Base-by-base conservation (phyloP, 2,329 filamentous ascomycete genomes). In the Microdochium trichocladiopsis region DNA sequence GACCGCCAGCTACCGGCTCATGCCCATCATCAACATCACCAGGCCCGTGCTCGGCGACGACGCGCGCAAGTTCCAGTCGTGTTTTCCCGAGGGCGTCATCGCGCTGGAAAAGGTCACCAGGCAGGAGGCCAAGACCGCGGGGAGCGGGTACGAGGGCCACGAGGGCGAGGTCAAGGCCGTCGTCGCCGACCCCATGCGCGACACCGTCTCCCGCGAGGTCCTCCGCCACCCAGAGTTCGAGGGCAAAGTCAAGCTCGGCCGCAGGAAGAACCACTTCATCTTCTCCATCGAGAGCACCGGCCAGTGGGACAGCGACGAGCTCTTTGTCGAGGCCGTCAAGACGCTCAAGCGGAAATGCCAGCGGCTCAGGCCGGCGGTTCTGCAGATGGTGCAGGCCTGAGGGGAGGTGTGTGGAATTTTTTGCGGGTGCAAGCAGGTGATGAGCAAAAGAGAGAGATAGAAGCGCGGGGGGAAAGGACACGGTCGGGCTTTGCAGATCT, bases 261-360 rank as follows among this genome's bases (percentile, higher is more conserved):
- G 95, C 51, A 77, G 91, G 61, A 79, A 91, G 58, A 94, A 99
- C 69, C 95, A 99, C 73, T 99, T 99, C 70, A 97, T 99, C 70
- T 99, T 94, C 77, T 87, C 84, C 51, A 80, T 99, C 33, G 94
- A 99, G 77, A 96, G 92, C 75, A 87, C 90, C 0, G 95, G 94
- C 5, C 94, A 99, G 73, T 95, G 90, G 76, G 86, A 94, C 54
- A 96, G 91, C 65, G 93, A 97, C 63, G 86, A 91, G 70, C 77
- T 99, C 58, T 97, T 99, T 75, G 71, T 99, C 52, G 91, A 97
- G 72, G 85, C 90, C 25, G 80, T 99, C 50, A 88, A 87, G 72
- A 76, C 90, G 60, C 73, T 99, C 56, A 96, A 92, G 75, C 77
- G 82, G 62, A 97, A 97, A 77, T 94, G 89, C 60, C 74, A 83